Evolutionary conservation across 345 rosid genomes (phyloP).

Genomic region (Citrus glauca): DNA sequence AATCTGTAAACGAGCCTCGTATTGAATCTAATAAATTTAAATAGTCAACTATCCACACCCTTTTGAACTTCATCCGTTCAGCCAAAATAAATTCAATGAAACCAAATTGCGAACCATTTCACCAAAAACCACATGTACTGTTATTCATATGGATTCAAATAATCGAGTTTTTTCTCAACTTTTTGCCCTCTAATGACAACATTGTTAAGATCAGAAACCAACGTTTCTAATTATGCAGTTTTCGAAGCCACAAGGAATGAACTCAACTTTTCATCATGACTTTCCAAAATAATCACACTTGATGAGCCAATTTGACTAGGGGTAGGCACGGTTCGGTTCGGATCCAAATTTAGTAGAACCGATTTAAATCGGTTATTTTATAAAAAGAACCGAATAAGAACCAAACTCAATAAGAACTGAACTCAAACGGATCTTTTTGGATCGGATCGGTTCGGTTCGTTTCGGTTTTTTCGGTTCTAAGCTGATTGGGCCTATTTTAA

Average conservation of each 20-base stretch:
- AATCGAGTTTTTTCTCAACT: not conserved
- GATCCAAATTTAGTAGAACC: too few relatives aligned
- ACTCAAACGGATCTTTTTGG: too few relatives aligned
- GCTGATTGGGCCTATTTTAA: too few relatives aligned
- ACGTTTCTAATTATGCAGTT: not conserved
- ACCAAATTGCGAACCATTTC: not conserved
- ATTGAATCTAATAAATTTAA: not conserved
- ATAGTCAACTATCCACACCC: not conserved
- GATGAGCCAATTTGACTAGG: not conserved
- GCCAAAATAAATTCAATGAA: not conserved
- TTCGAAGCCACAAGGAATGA: not conserved
- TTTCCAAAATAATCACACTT: not conserved
- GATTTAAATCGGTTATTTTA: too few relatives aligned
- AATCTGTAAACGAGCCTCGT: not conserved
- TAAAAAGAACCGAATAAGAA: too few relatives aligned
- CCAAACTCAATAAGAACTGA: too few relatives aligned
- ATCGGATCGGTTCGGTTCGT: too few relatives aligned
- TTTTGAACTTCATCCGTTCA: not conserved
- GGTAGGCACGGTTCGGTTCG: too few relatives aligned
- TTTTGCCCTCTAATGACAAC: not conserved
- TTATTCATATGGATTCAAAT: not conserved
- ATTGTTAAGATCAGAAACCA: not conserved
- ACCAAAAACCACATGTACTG: not conserved
- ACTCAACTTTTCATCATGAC: not conserved
- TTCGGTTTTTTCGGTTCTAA: too few relatives aligned